phyloP scores from a whole-genome alignment of 129 eudicot genomes.

The Artemisia argyi region DNA sequence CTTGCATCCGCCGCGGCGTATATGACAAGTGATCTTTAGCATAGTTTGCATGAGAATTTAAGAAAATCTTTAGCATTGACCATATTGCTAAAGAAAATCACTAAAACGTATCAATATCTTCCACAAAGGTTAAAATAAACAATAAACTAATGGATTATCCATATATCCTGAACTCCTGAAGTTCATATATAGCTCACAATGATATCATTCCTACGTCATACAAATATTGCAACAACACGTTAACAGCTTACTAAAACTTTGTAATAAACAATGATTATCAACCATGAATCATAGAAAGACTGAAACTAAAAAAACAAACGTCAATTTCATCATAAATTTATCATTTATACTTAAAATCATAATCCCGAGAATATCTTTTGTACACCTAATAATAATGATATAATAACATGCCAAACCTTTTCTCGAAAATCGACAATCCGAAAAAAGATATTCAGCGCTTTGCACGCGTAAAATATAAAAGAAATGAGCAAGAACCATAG shows the following conservation, averaged over 20 bases:
- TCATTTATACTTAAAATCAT: too few relatives aligned
- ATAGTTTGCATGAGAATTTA: not conserved
- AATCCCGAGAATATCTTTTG: too few relatives aligned
- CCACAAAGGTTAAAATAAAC: not conserved
- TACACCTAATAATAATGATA: too few relatives aligned
- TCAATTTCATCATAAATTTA: too few relatives aligned
- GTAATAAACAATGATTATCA: not conserved
- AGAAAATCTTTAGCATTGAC: not conserved
- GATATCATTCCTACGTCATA: slow-evolving; percentile 7
- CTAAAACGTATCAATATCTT: not conserved
- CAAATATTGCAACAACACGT: not conserved
- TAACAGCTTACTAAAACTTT: not conserved
- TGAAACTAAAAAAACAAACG: not conserved
- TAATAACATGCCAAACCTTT: too few relatives aligned
- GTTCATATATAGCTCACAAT: slow-evolving; percentile 15
- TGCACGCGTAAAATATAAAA: not conserved
- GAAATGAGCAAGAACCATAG: not conserved
- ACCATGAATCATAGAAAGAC: not conserved
- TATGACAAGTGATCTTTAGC: not conserved
- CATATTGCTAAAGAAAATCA: not conserved
- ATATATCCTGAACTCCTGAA: not conserved
- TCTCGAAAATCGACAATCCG: too few relatives aligned
- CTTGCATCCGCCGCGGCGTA: not conserved
- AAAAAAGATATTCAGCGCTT: too few relatives aligned
- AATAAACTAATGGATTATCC: not conserved